Evolutionary conservation across 2,329 filamentous ascomycete species (phyloP).

Genomic region (Reticulascus tulasneorum): DNA sequence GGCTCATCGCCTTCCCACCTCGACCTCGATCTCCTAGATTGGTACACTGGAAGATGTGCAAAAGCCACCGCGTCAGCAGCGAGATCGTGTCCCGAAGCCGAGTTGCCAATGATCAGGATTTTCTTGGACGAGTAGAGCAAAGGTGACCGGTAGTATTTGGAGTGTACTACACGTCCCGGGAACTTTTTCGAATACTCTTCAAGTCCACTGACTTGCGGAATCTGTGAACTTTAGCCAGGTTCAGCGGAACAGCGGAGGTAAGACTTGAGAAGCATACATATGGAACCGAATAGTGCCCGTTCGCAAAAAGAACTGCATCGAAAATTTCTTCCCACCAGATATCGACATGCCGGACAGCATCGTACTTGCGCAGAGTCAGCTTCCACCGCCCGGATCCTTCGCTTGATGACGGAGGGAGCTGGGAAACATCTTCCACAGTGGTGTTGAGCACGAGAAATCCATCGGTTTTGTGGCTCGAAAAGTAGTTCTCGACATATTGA

Average conservation of each 20-base stretch:
- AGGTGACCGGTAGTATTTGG: conserved; percentile 40
- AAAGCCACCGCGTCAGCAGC: conserved; percentile 30
- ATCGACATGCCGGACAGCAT: conserved; percentile 38
- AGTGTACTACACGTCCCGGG: conserved; percentile 38
- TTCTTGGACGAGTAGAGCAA: conserved; percentile 26
- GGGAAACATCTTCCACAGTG: conserved; percentile 46
- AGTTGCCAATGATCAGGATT: conserved; percentile 39
- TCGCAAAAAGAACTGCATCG: conserved; percentile 38
- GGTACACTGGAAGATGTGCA: conserved; percentile 41
- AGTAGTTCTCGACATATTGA: conserved; percentile 54
- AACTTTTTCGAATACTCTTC: conserved; percentile 32
- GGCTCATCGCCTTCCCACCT: conserved; percentile 48
- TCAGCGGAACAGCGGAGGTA: background rate
- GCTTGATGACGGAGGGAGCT: conserved; percentile 15
- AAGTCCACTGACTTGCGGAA: conserved; percentile 43
- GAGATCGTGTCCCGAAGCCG: conserved; percentile 39
- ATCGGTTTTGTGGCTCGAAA: conserved; percentile 46
- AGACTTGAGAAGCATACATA: conserved; percentile 29
- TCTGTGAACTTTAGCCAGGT: conserved; percentile 20
- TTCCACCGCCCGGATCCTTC: conserved; percentile 33
- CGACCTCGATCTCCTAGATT: conserved; percentile 45
- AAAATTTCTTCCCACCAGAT: conserved; percentile 52
- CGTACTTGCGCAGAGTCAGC: conserved; percentile 43
- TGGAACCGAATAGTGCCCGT: conserved; percentile 40
- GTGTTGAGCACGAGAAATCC: conserved; percentile 42